phyloP scores from a whole-genome alignment of 305 asterid species.

The Fraxinus baroniana region DNA sequence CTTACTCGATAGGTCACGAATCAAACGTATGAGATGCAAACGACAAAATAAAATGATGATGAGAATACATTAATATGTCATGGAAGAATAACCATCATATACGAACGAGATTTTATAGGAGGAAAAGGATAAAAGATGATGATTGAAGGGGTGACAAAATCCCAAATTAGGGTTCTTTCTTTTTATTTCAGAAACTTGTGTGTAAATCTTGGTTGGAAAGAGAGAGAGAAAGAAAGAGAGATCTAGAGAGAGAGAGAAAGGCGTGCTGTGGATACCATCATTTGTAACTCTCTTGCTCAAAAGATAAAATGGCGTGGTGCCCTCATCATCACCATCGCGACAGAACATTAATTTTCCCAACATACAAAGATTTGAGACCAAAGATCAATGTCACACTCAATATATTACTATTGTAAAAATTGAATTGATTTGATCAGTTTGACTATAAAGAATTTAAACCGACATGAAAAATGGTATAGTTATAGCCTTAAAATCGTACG shows the following conservation, averaged over 20 bases:
- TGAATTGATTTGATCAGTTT: not conserved
- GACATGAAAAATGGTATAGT: not conserved
- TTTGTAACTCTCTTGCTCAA: conserved; percentile 29
- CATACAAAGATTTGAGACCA: not conserved
- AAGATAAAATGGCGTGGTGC: conserved; percentile 47
- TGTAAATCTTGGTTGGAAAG: conserved; percentile 36
- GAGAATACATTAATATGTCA: conserved; percentile 20
- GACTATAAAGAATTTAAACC: not conserved
- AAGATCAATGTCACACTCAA: not conserved
- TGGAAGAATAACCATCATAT: conserved; percentile 17
- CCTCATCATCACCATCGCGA: conserved; percentile 40
- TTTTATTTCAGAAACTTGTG: conserved; percentile 28
- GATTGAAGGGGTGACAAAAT: conserved; percentile 39
- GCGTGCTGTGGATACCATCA: conserved; percentile 50
- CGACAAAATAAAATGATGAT: conserved; percentile 32
- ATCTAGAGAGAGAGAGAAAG: conserved; percentile 21
- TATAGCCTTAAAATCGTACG: not conserved
- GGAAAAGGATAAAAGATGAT: conserved; percentile 32
- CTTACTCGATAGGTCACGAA: not conserved
- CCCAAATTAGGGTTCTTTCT: conserved; percentile 21
- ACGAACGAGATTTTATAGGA: not conserved
- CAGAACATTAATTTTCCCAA: conserved; percentile 31
- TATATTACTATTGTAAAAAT: not conserved
- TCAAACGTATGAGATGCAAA: conserved; percentile 17
- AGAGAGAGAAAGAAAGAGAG: conserved; percentile 21